A percentile compares a stretch with the other conserved stretches of the same genome.
These are phyloP conservation scores for Fusarium heterosporum DNA, from an alignment of 2,329 filamentous ascomycete species.

Conservation along the genomic window DNA sequence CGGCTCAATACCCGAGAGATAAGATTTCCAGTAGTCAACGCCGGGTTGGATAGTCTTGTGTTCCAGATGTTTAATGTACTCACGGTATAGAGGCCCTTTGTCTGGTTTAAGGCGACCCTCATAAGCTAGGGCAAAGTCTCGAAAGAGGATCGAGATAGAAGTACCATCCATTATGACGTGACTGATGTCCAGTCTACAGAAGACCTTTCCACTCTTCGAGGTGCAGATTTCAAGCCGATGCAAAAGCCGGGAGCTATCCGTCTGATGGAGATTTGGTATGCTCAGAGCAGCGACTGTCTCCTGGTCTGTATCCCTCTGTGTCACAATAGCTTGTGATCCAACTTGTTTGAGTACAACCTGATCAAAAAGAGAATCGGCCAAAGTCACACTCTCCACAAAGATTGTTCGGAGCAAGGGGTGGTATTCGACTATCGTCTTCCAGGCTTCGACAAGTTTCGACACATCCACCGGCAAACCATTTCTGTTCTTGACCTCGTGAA, in stretches of 20 bases:
- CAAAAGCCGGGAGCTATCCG: constrained; percentile 7
- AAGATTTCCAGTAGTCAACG: constrained; percentile 34
- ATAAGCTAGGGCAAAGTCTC: constrained; percentile 34
- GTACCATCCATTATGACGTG: constrained; percentile 42
- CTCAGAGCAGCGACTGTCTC: constrained; percentile 12
- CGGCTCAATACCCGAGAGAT: constrained; percentile 30
- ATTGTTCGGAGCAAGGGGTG: constrained; percentile 60
- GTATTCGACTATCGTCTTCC: constrained; percentile 57
- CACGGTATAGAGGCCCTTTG: constrained; percentile 31
- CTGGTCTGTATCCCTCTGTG: constrained; percentile 25
- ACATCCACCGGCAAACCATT: constrained; percentile 38
- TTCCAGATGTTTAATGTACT: constrained; percentile 32
- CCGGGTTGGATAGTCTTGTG: constrained; percentile 6
- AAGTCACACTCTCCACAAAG: constrained; percentile 60
- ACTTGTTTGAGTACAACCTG: constrained; percentile 56
- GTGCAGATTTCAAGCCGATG: constrained; percentile 38
- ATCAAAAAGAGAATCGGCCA: constrained; percentile 58
- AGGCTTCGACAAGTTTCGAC: constrained; percentile 23
- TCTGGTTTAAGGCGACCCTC: not conserved
- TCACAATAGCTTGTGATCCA: constrained; percentile 12
- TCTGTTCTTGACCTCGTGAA: constrained; percentile 41
- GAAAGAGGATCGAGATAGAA: constrained; percentile 38
- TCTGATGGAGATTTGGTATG: constrained; percentile 10
- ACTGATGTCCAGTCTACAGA: constrained; percentile 41
- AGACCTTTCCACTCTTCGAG: constrained; percentile 38